Evolutionary conservation across 768 basidiomycete species (phyloP).

Genomic region (Boletus eberwhitei): DNA sequence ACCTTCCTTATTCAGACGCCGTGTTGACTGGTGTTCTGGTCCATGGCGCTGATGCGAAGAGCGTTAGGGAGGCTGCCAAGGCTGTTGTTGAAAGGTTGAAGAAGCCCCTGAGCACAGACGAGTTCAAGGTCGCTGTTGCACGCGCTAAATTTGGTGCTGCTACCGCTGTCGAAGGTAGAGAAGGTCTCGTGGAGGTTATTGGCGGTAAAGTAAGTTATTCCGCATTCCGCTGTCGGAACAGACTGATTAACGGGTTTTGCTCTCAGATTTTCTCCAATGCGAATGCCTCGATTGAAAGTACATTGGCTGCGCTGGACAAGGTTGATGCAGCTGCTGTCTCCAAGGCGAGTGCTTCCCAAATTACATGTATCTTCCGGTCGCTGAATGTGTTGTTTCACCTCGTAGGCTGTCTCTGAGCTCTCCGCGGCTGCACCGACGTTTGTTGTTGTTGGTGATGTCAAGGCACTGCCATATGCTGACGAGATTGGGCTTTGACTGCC

Average conservation of each 20-base stretch:
- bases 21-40: conserved; percentile 81
- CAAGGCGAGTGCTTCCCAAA: conserved; percentile 46
- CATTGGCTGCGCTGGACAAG: conserved; percentile 68
- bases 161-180: conserved; percentile 60
- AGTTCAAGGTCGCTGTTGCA: conserved; percentile 75
- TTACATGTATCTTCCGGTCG: not conserved
- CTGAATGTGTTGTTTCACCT: not conserved
- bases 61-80: conserved; percentile 66
- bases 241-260: not conserved
- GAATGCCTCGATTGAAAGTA: conserved; percentile 53
- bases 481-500: conserved; percentile 68
- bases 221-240: conserved; percentile 1
- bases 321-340: conserved; percentile 63
- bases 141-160: conserved; percentile 89
- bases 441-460: conserved; percentile 80
- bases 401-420: conserved; percentile 57
- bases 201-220: conserved; percentile 58
- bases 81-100: conserved; percentile 66
- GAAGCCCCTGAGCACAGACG: conserved; percentile 57
- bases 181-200: conserved; percentile 58
- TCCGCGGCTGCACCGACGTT: conserved; percentile 79
- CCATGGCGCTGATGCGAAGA: conserved; percentile 59
- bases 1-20: conserved; percentile 90
- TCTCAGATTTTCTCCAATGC: conserved; percentile 60
- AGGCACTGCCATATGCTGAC: conserved; percentile 76